Conservation (phyloP, 2,329 filamentous ascomycete species). For the Neofusicoccum parvum region DNA sequence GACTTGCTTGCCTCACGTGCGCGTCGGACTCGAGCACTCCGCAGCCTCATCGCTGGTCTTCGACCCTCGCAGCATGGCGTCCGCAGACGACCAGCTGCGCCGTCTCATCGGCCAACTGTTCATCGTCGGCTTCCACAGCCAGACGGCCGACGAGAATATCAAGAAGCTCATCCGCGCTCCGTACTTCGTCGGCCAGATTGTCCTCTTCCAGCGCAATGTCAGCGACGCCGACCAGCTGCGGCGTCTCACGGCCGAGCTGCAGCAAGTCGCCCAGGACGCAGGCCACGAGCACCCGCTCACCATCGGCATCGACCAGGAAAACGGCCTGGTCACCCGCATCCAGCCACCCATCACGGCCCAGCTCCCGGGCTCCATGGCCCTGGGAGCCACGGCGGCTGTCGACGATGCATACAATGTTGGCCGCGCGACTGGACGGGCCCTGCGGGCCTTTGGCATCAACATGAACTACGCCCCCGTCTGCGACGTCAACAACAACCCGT, state of each 20-base stretch:
- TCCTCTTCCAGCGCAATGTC: slow-evolving; percentile 21
- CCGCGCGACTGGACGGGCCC: neutral
- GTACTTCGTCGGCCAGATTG: slow-evolving; percentile 17
- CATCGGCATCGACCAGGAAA: slow-evolving; percentile 20
- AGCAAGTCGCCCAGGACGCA: slow-evolving; percentile 4
- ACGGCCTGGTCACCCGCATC: slow-evolving; percentile 20
- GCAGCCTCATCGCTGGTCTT: too few relatives aligned
- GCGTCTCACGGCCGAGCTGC: slow-evolving; percentile 1
- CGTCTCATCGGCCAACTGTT: slow-evolving; percentile 12
- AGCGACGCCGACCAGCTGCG: slow-evolving; percentile 1
- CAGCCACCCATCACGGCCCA: slow-evolving; percentile 6
- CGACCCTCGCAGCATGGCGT: neutral
- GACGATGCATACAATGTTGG: neutral
- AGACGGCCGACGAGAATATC: slow-evolving; percentile 13
- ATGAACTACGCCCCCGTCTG: slow-evolving; percentile 21
- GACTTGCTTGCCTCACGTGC: too few relatives aligned
- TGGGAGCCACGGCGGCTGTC: neutral
- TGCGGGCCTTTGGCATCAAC: slow-evolving; percentile 16
- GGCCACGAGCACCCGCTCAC: slow-evolving; percentile 11
- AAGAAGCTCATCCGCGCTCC: slow-evolving; percentile 16
- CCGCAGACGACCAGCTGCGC: neutral
- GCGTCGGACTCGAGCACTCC: too few relatives aligned
- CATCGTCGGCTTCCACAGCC: slow-evolving; percentile 20
- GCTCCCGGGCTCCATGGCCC: slow-evolving; percentile 13
- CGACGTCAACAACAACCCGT: slow-evolving; percentile 20